phyloP scores from a whole-genome alignment of 345 rosid species.

The Linum lewisii region DNA sequence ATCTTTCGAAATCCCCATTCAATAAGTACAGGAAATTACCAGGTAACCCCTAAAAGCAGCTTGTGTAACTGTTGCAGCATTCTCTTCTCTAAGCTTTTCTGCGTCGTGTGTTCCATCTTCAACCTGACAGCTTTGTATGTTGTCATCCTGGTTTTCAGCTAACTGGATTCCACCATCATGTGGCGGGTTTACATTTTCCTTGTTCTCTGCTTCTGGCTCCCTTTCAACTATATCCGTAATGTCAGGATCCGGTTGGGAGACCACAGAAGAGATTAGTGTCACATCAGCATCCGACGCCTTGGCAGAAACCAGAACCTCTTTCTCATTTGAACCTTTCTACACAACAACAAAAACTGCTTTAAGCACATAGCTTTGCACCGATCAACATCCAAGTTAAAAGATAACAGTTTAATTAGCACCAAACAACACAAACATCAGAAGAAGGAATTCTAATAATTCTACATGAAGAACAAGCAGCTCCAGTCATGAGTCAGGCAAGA shows the following conservation, averaged over 20 bases:
- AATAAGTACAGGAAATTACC: slow-evolving; percentile 37
- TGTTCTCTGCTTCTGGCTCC: slow-evolving; percentile 29
- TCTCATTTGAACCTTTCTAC: slow-evolving; percentile 46
- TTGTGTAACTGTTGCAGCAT: slow-evolving; percentile 79
- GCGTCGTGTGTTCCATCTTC: slow-evolving; percentile 31
- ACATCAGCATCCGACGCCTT: slow-evolving; percentile 46
- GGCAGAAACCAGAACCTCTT: slow-evolving; percentile 40
- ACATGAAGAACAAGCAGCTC: no score
- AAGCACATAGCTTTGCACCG: not conserved
- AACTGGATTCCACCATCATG: slow-evolving; percentile 26
- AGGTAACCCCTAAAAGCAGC: slow-evolving; percentile 91
- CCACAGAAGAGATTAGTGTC: slow-evolving; percentile 31
- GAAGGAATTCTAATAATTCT: no score
- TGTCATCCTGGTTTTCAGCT: slow-evolving; percentile 26
- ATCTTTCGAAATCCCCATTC: not conserved
- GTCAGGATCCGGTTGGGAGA: slow-evolving; percentile 22
- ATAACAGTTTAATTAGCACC: not conserved
- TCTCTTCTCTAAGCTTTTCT: slow-evolving; percentile 43
- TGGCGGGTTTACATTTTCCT: slow-evolving; percentile 34
- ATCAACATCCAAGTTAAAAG: not conserved
- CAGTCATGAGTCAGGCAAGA: no score
- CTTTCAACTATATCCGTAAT: slow-evolving; percentile 29
- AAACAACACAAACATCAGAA: not conserved
- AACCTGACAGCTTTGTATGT: slow-evolving; percentile 19
- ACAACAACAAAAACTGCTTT: not conserved